Base-by-base conservation (phyloP, 495 filamentous ascomycete species). In the Xanthoparmelia taractica region DNA sequence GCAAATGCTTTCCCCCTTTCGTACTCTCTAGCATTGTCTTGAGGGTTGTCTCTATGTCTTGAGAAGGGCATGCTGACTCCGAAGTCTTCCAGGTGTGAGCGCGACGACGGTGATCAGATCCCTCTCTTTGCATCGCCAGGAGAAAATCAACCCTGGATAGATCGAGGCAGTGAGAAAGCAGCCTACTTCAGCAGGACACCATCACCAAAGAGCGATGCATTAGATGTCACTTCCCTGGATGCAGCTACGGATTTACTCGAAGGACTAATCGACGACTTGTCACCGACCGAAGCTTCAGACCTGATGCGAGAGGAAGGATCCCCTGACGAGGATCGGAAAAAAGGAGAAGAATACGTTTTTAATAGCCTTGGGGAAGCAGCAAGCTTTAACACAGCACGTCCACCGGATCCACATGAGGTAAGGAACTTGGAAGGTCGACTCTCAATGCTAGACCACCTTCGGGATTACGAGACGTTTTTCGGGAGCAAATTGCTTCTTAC, bases 111-210 rank as follows among this genome's bases (percentile, higher is more conserved):
- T 43, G 84, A 90, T 68, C 79, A 84, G 37, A 85, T 91, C 17
- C 86, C 87, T 25, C 77, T 80, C 56, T 91, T 91, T 72, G 89
- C 88, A 48, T 80, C 80, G 25, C 80, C 85, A n/a, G 77, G 77
- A 18, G 27, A 17, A 54, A 74, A 54, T 18, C 47, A 12, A 13
- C 25, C 52, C 17, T 61, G 50, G 63, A 47, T 58, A 40, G 38
- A 38, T 17, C 37, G 56, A 8, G 15, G 20, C 23, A 57, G 25
- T 36, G 55, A 58, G 23, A 55, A 63, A 58, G 55, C 61, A n/a
- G 41, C 41, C 25, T 52, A 34, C 40, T 40, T 63, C 25, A 63
- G 63, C n/a, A 64, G 56, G 25, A 57, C 50, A 13, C 41, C 54
- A 36, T 48, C 61, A 10, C 36, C 62, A 2, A 40, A 27, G 47